phyloP scores from a whole-genome alignment of 1,284 basidiomycete species.

The Ceratobasidium sp. region DNA sequence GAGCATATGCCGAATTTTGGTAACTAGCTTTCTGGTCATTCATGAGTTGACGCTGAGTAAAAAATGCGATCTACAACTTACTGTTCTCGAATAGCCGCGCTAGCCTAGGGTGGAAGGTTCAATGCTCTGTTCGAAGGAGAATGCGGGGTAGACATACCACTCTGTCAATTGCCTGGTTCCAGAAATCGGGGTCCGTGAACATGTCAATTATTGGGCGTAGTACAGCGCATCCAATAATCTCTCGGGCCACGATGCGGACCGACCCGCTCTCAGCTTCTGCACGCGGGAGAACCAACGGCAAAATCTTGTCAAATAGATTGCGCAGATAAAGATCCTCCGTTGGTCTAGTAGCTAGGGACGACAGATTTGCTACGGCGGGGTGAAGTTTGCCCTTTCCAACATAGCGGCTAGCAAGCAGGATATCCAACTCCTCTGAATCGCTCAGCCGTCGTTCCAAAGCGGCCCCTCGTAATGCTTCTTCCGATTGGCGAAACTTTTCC shows the following conservation, averaged over 20 bases:
- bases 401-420: constrained; percentile 85
- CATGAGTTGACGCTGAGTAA: constrained; percentile 4
- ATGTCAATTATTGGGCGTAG: constrained; percentile 91
- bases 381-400: constrained; percentile 78
- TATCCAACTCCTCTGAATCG: constrained; percentile 88
- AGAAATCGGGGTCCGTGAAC: constrained; percentile 95
- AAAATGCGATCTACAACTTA: constrained; percentile 60
- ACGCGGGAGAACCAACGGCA: constrained; percentile 82
- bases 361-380: constrained; percentile 85
- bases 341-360: constrained; percentile 89
- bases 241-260: constrained; percentile 80
- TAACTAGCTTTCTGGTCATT: constrained; percentile 76
- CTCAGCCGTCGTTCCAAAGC: constrained; percentile 81
- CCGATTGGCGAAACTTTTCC: constrained; percentile 92
- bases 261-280: constrained; percentile 79
- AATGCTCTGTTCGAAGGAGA: background rate
- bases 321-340: constrained; percentile 90
- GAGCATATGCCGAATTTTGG: constrained; percentile 85
- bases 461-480: constrained; percentile 82
- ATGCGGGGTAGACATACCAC: constrained; percentile 69
- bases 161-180: constrained; percentile 94
- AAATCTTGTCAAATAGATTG: constrained; percentile 74
- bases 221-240: constrained; percentile 86
- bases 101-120: constrained; percentile 69
- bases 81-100: constrained; percentile 92